Evolutionary conservation across 345 rosid species (phyloP).

Genomic region (Eucalyptus guilfoylei): DNA sequence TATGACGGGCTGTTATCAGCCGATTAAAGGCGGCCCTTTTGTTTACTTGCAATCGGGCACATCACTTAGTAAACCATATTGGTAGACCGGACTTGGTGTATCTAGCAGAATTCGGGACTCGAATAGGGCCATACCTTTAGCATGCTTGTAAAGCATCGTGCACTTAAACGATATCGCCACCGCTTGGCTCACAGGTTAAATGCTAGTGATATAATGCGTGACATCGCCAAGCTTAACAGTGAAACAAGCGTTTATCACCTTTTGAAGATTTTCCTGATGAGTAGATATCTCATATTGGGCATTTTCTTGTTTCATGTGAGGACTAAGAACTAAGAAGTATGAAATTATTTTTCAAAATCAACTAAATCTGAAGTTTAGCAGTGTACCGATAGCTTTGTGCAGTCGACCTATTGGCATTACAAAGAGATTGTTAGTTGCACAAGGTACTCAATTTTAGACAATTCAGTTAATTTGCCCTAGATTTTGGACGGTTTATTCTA

Average conservation of each 20-base stretch:
- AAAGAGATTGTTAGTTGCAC: not conserved
- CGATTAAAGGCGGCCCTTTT: not conserved
- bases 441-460: not conserved
- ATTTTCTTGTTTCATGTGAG: not conserved
- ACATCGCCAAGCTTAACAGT: not conserved
- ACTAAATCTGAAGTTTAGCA: not conserved
- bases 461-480: not conserved
- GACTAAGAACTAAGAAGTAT: not conserved
- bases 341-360: not conserved
- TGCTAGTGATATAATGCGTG: not conserved
- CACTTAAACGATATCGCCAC: not conserved
- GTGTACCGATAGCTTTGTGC: not conserved
- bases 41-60: not conserved
- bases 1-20: not conserved
- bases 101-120: not conserved
- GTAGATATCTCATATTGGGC: not conserved
- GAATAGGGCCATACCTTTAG: not conserved
- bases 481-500: not conserved
- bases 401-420: not conserved
- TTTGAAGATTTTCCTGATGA: not conserved
- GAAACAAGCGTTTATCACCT: not conserved
- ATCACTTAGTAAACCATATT: not conserved
- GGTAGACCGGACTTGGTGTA: not conserved
- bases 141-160: not conserved
- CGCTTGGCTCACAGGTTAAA: not conserved